Conservation (phyloP, 2,329 filamentous ascomycete species). For the Sporothrix inflata region DNA sequence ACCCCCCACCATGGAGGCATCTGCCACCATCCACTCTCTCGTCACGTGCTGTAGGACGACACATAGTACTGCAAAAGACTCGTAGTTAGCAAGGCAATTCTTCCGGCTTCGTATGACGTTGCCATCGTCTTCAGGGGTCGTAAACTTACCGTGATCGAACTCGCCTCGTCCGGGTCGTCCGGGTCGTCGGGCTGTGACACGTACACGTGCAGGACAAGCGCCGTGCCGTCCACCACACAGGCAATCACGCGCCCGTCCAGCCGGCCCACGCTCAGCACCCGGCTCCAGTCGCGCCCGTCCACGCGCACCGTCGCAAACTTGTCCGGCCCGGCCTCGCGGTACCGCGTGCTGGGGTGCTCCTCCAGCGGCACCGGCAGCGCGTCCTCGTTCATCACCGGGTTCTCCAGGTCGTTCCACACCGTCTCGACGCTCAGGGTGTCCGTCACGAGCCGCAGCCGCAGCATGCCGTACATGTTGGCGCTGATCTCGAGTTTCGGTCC, state of each 20-base stretch:
- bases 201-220: slow-evolving; percentile 82
- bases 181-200: slow-evolving; percentile 71
- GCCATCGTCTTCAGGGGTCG: not conserved
- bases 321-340: slow-evolving; percentile 75
- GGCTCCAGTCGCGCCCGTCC: slow-evolving; percentile 92
- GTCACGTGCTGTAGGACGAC: slow-evolving; percentile 44
- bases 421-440: slow-evolving; percentile 85
- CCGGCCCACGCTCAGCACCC: slow-evolving; percentile 88
- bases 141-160: slow-evolving; percentile 70
- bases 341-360: slow-evolving; percentile 80
- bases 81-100: not conserved
- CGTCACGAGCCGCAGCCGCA: slow-evolving; percentile 78
- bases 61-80: slow-evolving; percentile 44
- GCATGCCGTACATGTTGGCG: slow-evolving; percentile 90
- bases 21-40: not conserved
- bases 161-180: slow-evolving; percentile 60
- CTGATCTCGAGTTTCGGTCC: slow-evolving; percentile 77
- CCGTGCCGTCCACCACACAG: slow-evolving; percentile 81
- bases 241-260: slow-evolving; percentile 91
- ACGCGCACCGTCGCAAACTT: slow-evolving; percentile 89
- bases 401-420: slow-evolving; percentile 81
- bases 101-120: not conserved
- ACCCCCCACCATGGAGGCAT: not conserved
- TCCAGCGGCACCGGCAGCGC: slow-evolving; percentile 73
- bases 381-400: slow-evolving; percentile 81